phyloP scores from a whole-genome alignment of 2,329 filamentous ascomycete species.

The Simplicillium aogashimaense region DNA sequence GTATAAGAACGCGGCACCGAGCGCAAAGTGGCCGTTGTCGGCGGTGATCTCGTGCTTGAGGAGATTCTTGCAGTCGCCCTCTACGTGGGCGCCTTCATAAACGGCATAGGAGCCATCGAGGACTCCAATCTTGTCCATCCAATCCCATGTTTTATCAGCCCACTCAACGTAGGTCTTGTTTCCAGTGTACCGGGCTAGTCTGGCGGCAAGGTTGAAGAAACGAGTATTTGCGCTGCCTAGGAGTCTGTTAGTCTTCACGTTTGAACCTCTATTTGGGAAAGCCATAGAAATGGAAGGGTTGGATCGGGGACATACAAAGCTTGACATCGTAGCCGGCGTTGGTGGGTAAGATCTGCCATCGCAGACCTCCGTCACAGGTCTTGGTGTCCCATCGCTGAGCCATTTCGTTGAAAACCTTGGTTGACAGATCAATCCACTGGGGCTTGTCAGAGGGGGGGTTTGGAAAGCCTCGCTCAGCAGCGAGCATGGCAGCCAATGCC shows the following conservation, averaged over 20 bases:
- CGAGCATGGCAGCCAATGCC: constrained; percentile 63
- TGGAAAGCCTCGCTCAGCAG: constrained; percentile 61
- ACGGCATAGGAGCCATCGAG: constrained; percentile 51
- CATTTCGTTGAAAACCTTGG: constrained; percentile 52
- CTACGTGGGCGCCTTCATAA: constrained; percentile 45
- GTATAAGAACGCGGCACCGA: constrained; percentile 51
- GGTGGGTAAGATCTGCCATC: constrained; percentile 69
- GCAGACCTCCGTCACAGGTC: constrained; percentile 58
- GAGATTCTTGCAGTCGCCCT: constrained; percentile 41
- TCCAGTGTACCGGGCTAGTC: constrained; percentile 59
- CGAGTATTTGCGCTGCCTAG: constrained; percentile 45
- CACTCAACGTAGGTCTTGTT: constrained; percentile 55
- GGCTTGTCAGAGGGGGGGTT: constrained; percentile 47
- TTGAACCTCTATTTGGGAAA: too few relatives aligned
- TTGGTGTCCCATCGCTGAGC: constrained; percentile 19
- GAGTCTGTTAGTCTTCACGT: too few relatives aligned
- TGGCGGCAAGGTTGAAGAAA: constrained; percentile 55
- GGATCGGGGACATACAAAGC: constrained; percentile 19
- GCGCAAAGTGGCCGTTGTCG: constrained; percentile 1
- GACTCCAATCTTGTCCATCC: constrained; percentile 44
- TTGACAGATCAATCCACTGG: constrained; percentile 62
- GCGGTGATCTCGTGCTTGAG: constrained; percentile 26
- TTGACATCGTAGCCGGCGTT: constrained; percentile 57
- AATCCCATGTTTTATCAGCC: constrained; percentile 54
- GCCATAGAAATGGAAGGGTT: neutral